These are phyloP conservation scores for Halophytophthora batemanensis DNA, from an alignment of 352 stramenopile genomes.

Conservation along the genomic window DNA sequence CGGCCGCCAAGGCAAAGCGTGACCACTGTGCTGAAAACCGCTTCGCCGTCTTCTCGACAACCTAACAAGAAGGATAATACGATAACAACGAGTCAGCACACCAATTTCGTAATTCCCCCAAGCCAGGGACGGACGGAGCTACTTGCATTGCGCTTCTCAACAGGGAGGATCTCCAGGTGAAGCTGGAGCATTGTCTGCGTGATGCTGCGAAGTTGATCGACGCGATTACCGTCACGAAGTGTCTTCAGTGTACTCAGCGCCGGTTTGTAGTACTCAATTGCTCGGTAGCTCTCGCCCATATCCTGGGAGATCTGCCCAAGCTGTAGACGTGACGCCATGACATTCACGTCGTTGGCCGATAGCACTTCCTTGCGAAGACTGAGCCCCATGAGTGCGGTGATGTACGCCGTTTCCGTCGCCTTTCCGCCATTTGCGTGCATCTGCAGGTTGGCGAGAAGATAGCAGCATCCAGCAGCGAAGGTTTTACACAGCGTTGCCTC, in stretches of 20 bases:
- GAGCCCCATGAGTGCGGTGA: constrained; percentile 32
- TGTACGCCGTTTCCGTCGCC: constrained; percentile 40
- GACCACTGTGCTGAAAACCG: constrained; percentile 23
- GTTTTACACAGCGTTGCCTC: constrained; percentile 21
- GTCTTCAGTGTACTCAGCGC: constrained; percentile 33
- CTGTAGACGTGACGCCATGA: constrained; percentile 45
- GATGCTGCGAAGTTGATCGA: constrained; percentile 33
- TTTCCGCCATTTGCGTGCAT: constrained; percentile 13
- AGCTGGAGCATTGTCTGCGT: constrained; percentile 40
- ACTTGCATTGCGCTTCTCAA: constrained; percentile 37
- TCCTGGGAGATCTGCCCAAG: constrained; percentile 35
- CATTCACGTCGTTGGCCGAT: constrained; percentile 18
- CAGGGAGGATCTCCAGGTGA: constrained; percentile 29
- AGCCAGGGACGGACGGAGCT: background rate
- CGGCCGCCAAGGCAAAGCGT: constrained; percentile 19
- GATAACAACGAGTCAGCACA: constrained; percentile 5
- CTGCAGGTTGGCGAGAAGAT: constrained; percentile 28
- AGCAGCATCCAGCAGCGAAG: constrained; percentile 34
- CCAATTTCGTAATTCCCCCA: background rate
- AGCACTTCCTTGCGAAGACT: constrained; percentile 34
- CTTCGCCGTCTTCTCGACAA: constrained; percentile 38
- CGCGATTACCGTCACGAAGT: constrained; percentile 14
- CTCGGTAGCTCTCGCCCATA: constrained; percentile 51
- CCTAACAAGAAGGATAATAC: constrained; percentile 15
- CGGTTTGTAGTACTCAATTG: constrained; percentile 47